Percentiles rank a stretch among this genome's conserved stretches.
These are phyloP conservation scores for Ogataea salicorniae DNA, from an alignment of 805 yeast species.

Conservation along the genomic window DNA sequence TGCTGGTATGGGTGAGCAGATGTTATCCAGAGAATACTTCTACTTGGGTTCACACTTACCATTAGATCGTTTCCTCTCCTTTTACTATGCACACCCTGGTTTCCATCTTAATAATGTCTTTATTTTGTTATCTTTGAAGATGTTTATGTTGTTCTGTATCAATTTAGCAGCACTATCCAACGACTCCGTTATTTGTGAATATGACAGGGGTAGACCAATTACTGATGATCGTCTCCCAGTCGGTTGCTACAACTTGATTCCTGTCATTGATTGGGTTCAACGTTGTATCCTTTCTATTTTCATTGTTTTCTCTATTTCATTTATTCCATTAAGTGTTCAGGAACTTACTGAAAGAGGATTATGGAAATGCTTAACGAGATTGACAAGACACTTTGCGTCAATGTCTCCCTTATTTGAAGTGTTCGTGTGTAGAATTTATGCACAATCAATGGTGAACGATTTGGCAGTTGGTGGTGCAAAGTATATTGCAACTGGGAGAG, in stretches of 20 bases:
- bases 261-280: constrained; percentile 70
- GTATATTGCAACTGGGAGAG: constrained; percentile 80
- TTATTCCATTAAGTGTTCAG: constrained; percentile 71
- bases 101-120: constrained; percentile 77
- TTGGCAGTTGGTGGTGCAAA: constrained; percentile 74
- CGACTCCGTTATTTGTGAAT: constrained; percentile 57
- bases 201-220: constrained; percentile 51
- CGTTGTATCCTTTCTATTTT: constrained; percentile 70
- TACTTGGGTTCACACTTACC: constrained; percentile 75
- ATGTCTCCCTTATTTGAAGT: constrained; percentile 76
- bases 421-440: constrained; percentile 72
- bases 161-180: constrained; percentile 62
- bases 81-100: constrained; percentile 84
- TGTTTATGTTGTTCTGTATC: constrained; percentile 52
- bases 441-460: constrained; percentile 64
- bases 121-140: constrained; percentile 61
- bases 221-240: constrained; percentile 58
- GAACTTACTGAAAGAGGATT: constrained; percentile 73
- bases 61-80: constrained; percentile 70
- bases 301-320: constrained; percentile 68
- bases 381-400: constrained; percentile 62
- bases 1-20: constrained; percentile 88
- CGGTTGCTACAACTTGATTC: constrained; percentile 69
- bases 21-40: constrained; percentile 76
- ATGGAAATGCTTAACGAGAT: constrained; percentile 60